Percentiles rank a stretch among this genome's conserved stretches.
phyloP scores from a whole-genome alignment of 129 eudicot species.

The Escallonia rubra region DNA sequence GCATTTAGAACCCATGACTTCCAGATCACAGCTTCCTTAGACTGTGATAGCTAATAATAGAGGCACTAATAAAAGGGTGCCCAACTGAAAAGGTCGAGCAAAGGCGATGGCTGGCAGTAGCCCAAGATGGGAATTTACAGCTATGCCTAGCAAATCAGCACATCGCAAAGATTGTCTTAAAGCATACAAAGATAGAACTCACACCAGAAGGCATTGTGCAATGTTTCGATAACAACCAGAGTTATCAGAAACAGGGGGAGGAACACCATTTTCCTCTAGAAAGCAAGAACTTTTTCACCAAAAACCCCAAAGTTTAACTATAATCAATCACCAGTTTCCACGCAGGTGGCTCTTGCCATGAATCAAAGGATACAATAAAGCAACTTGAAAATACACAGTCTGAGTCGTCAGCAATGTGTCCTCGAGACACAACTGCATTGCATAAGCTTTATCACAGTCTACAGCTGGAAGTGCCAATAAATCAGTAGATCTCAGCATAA shows the following conservation, averaged over 20 bases:
- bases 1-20: too few species aligned
- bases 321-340: not conserved
- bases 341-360: not conserved
- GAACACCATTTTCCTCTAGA: not conserved
- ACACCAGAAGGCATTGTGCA: not conserved
- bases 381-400: conserved; percentile 89
- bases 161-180: not conserved
- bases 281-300: not conserved
- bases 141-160: not conserved
- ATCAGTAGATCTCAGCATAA: conserved; percentile 97
- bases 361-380: conserved; percentile 84
- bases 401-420: conserved; percentile 83
- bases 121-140: too few species aligned
- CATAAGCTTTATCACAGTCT: conserved; percentile 98
- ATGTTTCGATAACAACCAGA: not conserved
- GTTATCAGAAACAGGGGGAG: not conserved
- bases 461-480: conserved; percentile 95
- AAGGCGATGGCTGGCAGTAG: too few species aligned
- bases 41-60: too few species aligned
- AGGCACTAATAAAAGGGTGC: too few species aligned
- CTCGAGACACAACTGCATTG: conserved; percentile 94
- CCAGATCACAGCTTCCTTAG: too few species aligned
- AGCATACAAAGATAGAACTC: not conserved
- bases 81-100: too few species aligned
- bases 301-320: not conserved